phyloP scores from a whole-genome alignment of 106 monocot species.

The Dendrobium catenatum region DNA sequence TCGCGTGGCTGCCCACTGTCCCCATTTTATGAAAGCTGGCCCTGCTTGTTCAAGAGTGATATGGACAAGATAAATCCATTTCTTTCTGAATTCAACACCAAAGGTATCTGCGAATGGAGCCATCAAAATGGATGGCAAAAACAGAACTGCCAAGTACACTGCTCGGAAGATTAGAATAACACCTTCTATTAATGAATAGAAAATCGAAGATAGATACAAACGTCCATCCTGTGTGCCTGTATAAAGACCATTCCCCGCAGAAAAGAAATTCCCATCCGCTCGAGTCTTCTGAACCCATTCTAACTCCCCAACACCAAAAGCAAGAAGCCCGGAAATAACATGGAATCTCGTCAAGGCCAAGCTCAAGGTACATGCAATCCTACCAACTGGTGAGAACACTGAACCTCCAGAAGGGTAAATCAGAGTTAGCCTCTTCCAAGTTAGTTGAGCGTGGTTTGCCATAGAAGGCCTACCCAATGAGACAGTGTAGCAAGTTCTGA shows the following conservation, averaged over 20 bases:
- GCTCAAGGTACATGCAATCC: constrained; percentile 29
- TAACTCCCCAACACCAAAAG: constrained; percentile 31
- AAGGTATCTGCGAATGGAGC: constrained; percentile 44
- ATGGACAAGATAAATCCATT: constrained; percentile 45
- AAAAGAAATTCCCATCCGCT: constrained; percentile 35
- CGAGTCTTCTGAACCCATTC: constrained; percentile 21
- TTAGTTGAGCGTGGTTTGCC: constrained; percentile 15
- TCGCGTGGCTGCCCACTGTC: constrained; percentile 74
- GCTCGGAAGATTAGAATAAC: constrained; percentile 34
- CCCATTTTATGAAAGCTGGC: constrained; percentile 80
- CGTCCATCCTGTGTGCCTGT: constrained; percentile 25
- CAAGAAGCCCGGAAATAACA: constrained; percentile 34
- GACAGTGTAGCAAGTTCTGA: constrained; percentile 12
- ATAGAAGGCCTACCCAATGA: not conserved
- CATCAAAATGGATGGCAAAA: constrained; percentile 37
- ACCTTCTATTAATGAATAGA: constrained; percentile 29
- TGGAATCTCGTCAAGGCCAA: constrained; percentile 37
- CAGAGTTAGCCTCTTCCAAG: constrained; percentile 29
- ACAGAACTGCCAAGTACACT: constrained; percentile 40
- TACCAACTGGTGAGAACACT: constrained; percentile 18
- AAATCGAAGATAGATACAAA: constrained; percentile 18
- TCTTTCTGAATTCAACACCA: constrained; percentile 34
- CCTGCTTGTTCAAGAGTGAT: constrained; percentile 51
- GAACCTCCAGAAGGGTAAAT: constrained; percentile 4
- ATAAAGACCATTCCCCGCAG: constrained; percentile 22